Percentiles rank a stretch among this genome's conserved stretches.
Conservation (phyloP, 768 basidiomycete species). For the Serendipita vermifera region DNA sequence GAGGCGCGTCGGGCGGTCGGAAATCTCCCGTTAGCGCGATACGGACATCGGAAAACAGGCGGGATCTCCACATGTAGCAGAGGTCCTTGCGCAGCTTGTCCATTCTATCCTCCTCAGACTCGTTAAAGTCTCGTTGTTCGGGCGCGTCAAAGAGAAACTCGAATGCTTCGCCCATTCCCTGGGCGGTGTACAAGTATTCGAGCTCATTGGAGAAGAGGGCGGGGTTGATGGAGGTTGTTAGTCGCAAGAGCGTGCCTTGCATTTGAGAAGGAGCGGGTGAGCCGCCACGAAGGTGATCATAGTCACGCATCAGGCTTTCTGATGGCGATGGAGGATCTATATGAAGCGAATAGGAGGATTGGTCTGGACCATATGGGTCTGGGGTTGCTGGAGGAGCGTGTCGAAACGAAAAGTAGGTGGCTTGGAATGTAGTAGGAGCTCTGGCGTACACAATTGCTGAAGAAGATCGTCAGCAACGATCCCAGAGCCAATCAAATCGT, state of each 20-base stretch:
- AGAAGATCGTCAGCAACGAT: background rate
- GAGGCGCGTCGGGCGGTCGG: conserved; percentile 21
- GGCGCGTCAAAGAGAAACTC: conserved; percentile 69
- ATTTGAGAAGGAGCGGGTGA: conserved; percentile 29
- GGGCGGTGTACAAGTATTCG: conserved; percentile 89
- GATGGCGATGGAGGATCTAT: conserved; percentile 33
- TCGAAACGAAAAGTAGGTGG: conserved; percentile 71
- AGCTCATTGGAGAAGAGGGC: conserved; percentile 79
- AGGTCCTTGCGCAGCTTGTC: conserved; percentile 88
- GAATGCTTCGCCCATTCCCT: conserved; percentile 76
- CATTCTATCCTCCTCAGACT: conserved; percentile 42
- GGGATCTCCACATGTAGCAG: conserved; percentile 92
- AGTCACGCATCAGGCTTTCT: conserved; percentile 33
- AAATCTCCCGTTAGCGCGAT: conserved; percentile 64
- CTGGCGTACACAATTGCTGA: conserved; percentile 89
- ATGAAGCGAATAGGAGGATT: conserved; percentile 26
- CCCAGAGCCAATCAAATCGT: too few species aligned
- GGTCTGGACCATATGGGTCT: conserved; percentile 29
- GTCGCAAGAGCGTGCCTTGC: conserved; percentile 39
- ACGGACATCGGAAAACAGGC: conserved; percentile 84
- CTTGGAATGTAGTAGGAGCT: conserved; percentile 84
- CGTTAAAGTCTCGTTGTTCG: conserved; percentile 28
- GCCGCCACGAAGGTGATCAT: conserved; percentile 19
- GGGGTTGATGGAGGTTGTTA: conserved; percentile 58
- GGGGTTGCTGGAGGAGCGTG: conserved; percentile 43